Evolutionary conservation across 352 stramenopile species (phyloP).

Genomic region (Blastocystis sp.): DNA sequence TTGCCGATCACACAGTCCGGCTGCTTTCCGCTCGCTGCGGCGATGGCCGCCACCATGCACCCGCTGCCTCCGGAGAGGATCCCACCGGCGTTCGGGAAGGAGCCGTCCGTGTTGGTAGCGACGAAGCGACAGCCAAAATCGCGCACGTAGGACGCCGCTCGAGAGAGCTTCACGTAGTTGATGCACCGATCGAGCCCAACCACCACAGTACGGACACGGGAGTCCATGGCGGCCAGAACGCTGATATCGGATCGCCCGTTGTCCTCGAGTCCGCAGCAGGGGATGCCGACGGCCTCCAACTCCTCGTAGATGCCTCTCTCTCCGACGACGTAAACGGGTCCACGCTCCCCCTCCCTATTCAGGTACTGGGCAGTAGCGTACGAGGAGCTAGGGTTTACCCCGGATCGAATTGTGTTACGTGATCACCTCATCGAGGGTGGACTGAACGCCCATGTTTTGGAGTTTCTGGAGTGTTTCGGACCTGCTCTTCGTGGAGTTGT

Average conservation of each 20-base stretch:
- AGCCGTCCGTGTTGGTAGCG: slow-evolving; percentile 67
- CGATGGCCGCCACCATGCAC: slow-evolving; percentile 53
- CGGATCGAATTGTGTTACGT: slow-evolving; percentile 9
- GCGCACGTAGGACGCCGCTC: slow-evolving; percentile 49
- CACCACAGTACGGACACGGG: slow-evolving; percentile 26
- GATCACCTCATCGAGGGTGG: slow-evolving; percentile 36
- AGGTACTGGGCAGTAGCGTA: slow-evolving; percentile 68
- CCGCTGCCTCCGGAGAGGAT: slow-evolving; percentile 57
- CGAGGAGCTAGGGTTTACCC: slow-evolving; percentile 36
- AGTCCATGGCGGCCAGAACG: neutral
- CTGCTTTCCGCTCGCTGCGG: slow-evolving; percentile 23
- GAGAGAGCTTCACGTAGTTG: slow-evolving; percentile 65
- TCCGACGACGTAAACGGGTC: slow-evolving; percentile 49
- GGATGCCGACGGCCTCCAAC: slow-evolving; percentile 52
- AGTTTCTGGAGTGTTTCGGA: slow-evolving; percentile 43
- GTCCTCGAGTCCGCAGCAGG: slow-evolving; percentile 42
- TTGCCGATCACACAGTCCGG: slow-evolving; percentile 45
- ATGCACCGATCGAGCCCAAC: slow-evolving; percentile 61
- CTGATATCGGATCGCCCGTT: slow-evolving; percentile 7
- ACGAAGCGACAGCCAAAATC: slow-evolving; percentile 48
- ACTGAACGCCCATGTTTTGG: slow-evolving; percentile 25
- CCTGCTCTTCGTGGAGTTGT: slow-evolving; percentile 69
- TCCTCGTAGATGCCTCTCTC: slow-evolving; percentile 66
- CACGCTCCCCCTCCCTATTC: neutral
- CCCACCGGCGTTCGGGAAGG: slow-evolving; percentile 47